Evolutionary conservation across 2,329 filamentous ascomycete species (phyloP).

Genomic region (Trichoderma koningii): DNA sequence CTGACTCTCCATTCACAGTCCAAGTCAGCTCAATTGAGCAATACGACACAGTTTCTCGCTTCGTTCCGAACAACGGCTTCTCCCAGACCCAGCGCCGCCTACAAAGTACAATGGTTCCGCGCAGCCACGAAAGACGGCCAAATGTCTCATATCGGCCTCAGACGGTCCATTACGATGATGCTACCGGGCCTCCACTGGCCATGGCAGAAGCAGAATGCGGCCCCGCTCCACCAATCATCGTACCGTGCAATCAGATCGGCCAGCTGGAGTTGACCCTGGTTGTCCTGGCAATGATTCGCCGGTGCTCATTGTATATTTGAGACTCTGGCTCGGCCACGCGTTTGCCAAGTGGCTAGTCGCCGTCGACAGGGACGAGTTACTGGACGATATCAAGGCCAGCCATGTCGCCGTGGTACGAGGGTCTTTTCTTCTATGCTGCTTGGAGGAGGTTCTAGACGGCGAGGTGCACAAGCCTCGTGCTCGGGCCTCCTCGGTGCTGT

Average conservation of each 20-base stretch:
- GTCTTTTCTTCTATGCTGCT: no score
- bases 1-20: no score
- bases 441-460: background rate
- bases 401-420: background rate
- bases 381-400: background rate
- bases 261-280: background rate
- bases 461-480: slow-evolving; percentile 3
- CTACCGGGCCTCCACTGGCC: slow-evolving; percentile 3
- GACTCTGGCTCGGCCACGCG: slow-evolving; percentile 15
- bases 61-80: background rate
- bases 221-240: slow-evolving; percentile 18
- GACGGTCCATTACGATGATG: background rate
- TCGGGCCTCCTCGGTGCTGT: background rate
- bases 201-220: background rate
- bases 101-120: background rate
- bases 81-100: background rate
- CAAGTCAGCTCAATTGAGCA: no score
- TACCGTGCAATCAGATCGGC: slow-evolving; percentile 21
- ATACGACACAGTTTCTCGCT: background rate
- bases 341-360: slow-evolving; percentile 6
- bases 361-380: background rate
- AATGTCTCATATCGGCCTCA: slow-evolving; percentile 7
- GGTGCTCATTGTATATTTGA: background rate
- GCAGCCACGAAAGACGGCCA: background rate
- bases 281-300: slow-evolving; percentile 15